Base-by-base conservation (phyloP, 2,329 filamentous ascomycete genomes). In the Phaeosphaeria sp. region DNA sequence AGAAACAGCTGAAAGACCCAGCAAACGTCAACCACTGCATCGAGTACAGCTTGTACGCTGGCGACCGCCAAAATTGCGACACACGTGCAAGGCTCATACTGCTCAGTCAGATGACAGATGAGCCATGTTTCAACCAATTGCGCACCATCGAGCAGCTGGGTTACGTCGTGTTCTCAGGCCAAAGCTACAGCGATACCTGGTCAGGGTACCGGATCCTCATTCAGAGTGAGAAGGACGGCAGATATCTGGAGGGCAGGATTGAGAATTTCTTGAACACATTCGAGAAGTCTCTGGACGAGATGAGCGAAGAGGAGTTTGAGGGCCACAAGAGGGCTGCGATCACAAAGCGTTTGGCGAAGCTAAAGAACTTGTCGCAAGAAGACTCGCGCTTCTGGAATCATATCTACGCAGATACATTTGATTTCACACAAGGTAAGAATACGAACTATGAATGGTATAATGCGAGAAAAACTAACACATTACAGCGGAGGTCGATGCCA, bases 61-160 rank as follows among this genome's bases (percentile, higher is more conserved):
- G 81, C 22, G 72, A 78, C 43, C 74, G 75, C 21, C 68, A 86
- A 2, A 89, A 96, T 71, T 85, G 88, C n/a, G 73, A 78, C 6
- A 77, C 91, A 13, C 87, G 92, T 18, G 91, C 93, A 15, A 93
- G 91, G 76, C 84, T 91, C 0, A 82, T 96, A 43, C 83, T 99
- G 6, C 84, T 97, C 43, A 90, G 92, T 24, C 95, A 98, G 77
- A 91, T 99, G 80, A 89, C 92, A 0, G 91, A 96, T 55, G 95
- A 99, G 79, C 93, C 93, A 3, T 91, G 91, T 8, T 99, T 98
- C 73, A 92, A 99, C 77, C 93, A 96, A 76, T 84, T 99, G 7
- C 88, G 95, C 49, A 98, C 95, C 44, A 97, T 98, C 78, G 94
- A 99, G 77, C 94, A 99, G 78, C 89, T 99, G 6, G 95, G 95